A percentile compares a stretch with the other conserved stretches of the same genome.
These are phyloP conservation scores for Ramalina intermedia DNA, from an alignment of 495 filamentous ascomycete genomes.

Conservation along the genomic window DNA sequence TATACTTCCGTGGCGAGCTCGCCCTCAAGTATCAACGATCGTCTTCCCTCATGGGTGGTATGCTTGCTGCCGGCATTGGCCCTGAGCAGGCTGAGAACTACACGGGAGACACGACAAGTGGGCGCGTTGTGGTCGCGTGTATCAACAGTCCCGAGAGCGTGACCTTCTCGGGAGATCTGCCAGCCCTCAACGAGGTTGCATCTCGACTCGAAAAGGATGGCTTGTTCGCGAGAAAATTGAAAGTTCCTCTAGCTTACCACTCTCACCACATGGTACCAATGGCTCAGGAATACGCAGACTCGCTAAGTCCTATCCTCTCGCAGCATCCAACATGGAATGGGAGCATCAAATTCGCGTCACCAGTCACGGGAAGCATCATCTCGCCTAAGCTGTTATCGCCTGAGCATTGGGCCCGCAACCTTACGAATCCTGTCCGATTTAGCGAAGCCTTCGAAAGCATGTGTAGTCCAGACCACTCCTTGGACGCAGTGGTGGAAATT, in stretches of 20 bases:
- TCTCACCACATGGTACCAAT: conserved; percentile 22
- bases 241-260: conserved; percentile 45
- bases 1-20: conserved; percentile 19
- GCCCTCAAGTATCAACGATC: conserved; percentile 4
- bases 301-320: conserved; percentile 20
- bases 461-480: not conserved
- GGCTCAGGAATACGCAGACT: conserved; percentile 19
- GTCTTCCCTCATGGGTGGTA: conserved; percentile 11
- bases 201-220: conserved; percentile 28
- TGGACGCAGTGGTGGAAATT: conserved; percentile 32
- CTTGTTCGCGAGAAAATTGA: conserved; percentile 24
- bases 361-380: conserved; percentile 21
- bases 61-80: conserved; percentile 22
- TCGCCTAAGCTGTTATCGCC: conserved; percentile 9
- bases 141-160: conserved; percentile 23
- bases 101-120: conserved; percentile 22
- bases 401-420: conserved; percentile 31
- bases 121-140: conserved; percentile 17
- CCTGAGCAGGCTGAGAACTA: conserved; percentile 14
- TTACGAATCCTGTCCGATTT: conserved; percentile 28
- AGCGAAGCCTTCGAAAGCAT: conserved; percentile 13
- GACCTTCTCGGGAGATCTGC: conserved; percentile 23
- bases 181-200: conserved; percentile 26
- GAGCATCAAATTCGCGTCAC: conserved; percentile 20
- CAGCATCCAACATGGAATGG: conserved; percentile 2